Base-by-base conservation (phyloP, 495 filamentous ascomycete species). In the Acidomyces sp. region DNA sequence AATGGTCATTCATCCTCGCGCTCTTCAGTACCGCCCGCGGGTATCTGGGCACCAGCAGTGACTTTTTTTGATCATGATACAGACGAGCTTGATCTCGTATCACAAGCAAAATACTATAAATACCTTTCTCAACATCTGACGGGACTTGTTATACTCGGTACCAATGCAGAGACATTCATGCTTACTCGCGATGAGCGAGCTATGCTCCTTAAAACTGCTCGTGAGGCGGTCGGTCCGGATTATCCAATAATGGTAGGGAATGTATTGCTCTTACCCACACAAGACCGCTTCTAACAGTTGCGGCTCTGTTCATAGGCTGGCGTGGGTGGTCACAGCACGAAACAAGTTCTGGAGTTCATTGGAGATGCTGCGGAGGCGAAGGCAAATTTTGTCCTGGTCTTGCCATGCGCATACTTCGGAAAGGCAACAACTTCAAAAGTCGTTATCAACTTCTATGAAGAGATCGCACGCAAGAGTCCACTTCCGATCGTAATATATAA, bases 401-500 rank as follows among this genome's bases (percentile, higher is more conserved):
- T 80, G 10, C 77, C 77, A 9, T 68, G 70, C 12, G 77, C 69
- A 2, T 80, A 79, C 53, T 80, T 80, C 55, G 72, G 74, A 30
- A 71, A 71, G 46, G 62, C 66, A 11, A 77, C 75, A 6, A 75
- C 66, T 2, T 54, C 60, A 28, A 57, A 59, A 34, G 75, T 81
- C 23, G 62, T 84, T 3, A 63, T 67, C 43, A 58, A 55, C 4
- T 84, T 82, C 56, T 84, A 69, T 43, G 61, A 56, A 16, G 70
- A 78, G 18, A 65, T 84, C 0, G 74, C 72, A 3, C 47, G 43
- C 9, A 55, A 63, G 34, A 57, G 53, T 5, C 58, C 68, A 5
- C 52, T 82, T 9, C 76, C 74, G 0, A 65, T 82, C 27, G 65
- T 84, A 4, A 49, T 82, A 4, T 82, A 82, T 53, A 82, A 83